Evolutionary conservation across 2,329 filamentous ascomycete species (phyloP), one percentile per base, ranked within the genome.

Genomic region (Cytospora leucostoma): DNA sequence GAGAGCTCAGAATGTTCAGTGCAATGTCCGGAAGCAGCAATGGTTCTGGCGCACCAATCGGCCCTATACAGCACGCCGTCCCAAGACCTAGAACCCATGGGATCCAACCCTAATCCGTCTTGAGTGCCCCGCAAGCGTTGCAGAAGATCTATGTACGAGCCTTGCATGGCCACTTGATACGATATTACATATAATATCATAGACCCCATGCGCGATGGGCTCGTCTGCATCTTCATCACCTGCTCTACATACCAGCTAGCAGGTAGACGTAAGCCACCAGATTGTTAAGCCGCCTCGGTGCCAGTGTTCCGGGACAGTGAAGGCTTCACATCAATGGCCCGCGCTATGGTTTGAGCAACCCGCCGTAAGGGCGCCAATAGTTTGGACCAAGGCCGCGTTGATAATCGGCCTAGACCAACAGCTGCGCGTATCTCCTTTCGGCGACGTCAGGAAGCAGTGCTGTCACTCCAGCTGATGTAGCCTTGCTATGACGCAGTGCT

Each of bases 351-450:
- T 27, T 27, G 27, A 27, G 5, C 21, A 21, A 13, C 37, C 50
- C 27, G 47, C n/a, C 35, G 6, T 12, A 40, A 35, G 51, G 49
- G 49, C 50, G 58, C 12, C 13, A 49, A 61, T 50, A 44, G 59
- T 50, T 54, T 51, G 59, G 37, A 55, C 49, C 51, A 55, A 33
- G 51, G 35, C 32, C 40, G 59, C 21, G n/a, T 44, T 44, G 40
- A 44, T 19, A 12, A 15, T 21, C 44, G 21, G 44, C 44, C 21
- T 21, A 19, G 17, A 17, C 44, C 21, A 19, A 12, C 44, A 21
- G 12, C 35, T 37, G 12, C 35, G 8, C 35, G 35, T 37, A 10
- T 13, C 35, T 37, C 35, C 35, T 37, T 37, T 37, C 35, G 35
- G 35, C 35, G 8, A 37, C 7, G 8, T 37, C 35, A 37, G 12